Evolutionary conservation across 768 basidiomycete species (phyloP), one percentile per base, ranked within the genome.

Genomic region (Steccherinum ochraceum): DNA sequence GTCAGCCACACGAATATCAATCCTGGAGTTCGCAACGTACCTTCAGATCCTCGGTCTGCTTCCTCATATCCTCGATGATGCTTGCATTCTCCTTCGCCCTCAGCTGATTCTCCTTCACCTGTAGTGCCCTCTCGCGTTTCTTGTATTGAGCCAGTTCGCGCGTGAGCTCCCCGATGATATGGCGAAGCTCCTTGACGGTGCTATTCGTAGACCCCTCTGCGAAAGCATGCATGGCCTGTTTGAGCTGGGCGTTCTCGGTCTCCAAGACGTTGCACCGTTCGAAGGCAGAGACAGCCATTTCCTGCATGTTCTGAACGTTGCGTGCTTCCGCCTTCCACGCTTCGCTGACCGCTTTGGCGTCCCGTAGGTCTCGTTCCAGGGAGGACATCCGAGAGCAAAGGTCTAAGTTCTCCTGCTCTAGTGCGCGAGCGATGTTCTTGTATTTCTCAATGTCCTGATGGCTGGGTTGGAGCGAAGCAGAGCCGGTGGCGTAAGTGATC

Each of bases 231-330:
- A 62, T 55, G 16, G 56, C 49, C 16, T 52, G 46, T 48, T 54
- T 58, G 41, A 62, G 56, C 46, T 40, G 52, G 16, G 46, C 24
- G 47, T 62, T 62, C 56, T 60, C 61, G 25, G 35, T 47, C 46
- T 60, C 61, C 16, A 62, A 54, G 7, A 49, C 49, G 53, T 60
- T 58, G 53, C 61, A 60, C 5, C 54, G 46, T 19, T 52, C 49
- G 25, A 60, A 54, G 2, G 56, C 59, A 1, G 61, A 45, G 24
- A 54, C 52, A 0, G 57, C 55, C 52, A 60, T 54, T 39, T 47
- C 51, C 40, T 56, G 46, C 57, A 59, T 58, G n/a, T 48, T 25
- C 23, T 56, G 54, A n/a, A 53, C 46, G 27, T 54, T 53, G 20
- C 46, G 46, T 3, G 59, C 56, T 27, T 24, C 45, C 10, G 46